phyloP scores from a whole-genome alignment of 768 basidiomycete species.

The Podaxis sp. region DNA sequence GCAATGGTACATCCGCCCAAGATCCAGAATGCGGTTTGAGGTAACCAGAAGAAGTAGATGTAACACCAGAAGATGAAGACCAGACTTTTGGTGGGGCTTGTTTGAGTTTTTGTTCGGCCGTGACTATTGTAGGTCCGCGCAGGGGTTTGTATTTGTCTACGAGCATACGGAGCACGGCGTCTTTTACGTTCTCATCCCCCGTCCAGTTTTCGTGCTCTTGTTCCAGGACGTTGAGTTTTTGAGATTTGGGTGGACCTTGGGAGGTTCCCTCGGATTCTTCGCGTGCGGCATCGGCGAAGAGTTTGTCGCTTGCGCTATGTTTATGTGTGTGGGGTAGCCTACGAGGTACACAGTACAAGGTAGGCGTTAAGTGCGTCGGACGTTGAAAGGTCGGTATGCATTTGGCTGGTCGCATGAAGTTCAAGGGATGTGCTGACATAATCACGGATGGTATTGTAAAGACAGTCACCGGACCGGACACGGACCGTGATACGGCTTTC shows the following conservation, averaged over 20 bases:
- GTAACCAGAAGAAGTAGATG: constrained; percentile 20
- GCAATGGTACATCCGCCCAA: constrained; percentile 51
- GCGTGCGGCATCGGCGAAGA: constrained; percentile 61
- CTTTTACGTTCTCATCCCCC: constrained; percentile 69
- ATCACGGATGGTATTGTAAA: not conserved
- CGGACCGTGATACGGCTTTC: no score
- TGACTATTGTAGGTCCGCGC: constrained; percentile 54
- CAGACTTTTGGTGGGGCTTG: constrained; percentile 37
- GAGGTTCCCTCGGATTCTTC: constrained; percentile 45
- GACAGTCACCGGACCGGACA: not conserved
- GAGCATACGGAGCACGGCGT: constrained; percentile 80
- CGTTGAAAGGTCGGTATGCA: not conserved
- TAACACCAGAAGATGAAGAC: constrained; percentile 2
- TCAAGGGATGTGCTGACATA: not conserved
- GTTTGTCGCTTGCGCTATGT: constrained; percentile 50
- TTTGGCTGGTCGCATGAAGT: not conserved
- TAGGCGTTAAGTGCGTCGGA: no score
- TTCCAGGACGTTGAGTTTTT: constrained; percentile 23
- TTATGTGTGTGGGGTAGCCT: not conserved
- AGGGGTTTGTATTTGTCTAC: constrained; percentile 86
- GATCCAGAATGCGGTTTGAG: constrained; percentile 30
- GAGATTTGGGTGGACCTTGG: constrained; percentile 10
- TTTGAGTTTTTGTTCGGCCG: constrained; percentile 69
- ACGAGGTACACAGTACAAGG: not conserved
- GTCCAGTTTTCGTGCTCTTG: constrained; percentile 69